phyloP scores from a whole-genome alignment of 208 protist genomes.

The Leishmania aethiopica region DNA sequence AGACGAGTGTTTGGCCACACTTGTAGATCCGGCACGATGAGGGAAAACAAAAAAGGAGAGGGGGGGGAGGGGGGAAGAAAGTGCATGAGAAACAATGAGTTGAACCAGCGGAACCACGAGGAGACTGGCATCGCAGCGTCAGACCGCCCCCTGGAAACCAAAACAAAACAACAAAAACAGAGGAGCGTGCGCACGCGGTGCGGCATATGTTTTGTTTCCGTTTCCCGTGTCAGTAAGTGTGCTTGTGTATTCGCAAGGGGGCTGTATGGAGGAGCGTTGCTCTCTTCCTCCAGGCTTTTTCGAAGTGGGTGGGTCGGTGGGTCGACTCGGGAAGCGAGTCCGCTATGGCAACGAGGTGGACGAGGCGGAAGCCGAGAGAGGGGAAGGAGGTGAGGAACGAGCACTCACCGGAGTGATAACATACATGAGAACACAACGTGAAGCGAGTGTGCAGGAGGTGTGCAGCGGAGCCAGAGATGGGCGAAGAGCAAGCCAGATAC shows the following conservation, averaged over 20 bases:
- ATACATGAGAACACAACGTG: conserved; percentile 13
- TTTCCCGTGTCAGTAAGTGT: background rate
- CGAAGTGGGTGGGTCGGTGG: background rate
- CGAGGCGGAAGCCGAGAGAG: background rate
- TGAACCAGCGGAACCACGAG: background rate
- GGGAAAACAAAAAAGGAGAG: no score
- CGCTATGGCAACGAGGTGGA: background rate
- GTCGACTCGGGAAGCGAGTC: background rate
- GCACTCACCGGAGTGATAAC: background rate
- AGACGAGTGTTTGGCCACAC: background rate
- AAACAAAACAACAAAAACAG: background rate
- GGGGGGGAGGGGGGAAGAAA: background rate
- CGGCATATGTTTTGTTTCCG: background rate
- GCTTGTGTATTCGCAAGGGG: background rate
- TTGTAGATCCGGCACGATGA: background rate
- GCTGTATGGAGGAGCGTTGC: background rate
- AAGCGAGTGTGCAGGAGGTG: background rate
- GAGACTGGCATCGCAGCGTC: background rate
- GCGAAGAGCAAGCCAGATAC: background rate
- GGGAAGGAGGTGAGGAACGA: background rate
- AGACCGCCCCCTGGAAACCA: background rate
- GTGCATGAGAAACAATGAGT: background rate
- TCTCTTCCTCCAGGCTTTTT: background rate
- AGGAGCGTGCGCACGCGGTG: background rate
- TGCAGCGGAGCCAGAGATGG: background rate